phyloP scores from a whole-genome alignment of 805 yeast genomes.

The Candida pseudoglaebosa region DNA sequence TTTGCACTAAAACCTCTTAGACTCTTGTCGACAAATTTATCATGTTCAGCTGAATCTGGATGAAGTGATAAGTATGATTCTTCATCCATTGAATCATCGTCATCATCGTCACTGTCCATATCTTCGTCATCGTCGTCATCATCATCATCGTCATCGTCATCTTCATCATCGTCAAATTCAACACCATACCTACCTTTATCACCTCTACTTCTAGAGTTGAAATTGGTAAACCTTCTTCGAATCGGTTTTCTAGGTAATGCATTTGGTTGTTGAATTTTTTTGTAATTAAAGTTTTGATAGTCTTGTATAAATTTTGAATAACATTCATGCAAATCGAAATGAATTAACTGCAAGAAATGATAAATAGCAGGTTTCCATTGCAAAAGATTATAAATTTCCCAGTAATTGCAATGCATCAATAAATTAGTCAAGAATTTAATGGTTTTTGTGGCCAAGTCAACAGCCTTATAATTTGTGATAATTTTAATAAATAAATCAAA shows the following conservation, averaged over 20 bases:
- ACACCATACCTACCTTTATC: slow-evolving; percentile 1
- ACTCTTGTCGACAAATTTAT: slow-evolving; percentile 17
- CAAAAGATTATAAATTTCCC: slow-evolving; percentile 41
- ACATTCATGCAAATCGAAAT: slow-evolving; percentile 39
- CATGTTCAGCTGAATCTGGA: slow-evolving; percentile 20
- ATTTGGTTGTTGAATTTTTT: slow-evolving; percentile 16
- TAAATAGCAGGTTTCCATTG: slow-evolving; percentile 41
- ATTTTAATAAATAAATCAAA: slow-evolving; percentile 36
- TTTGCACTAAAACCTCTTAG: slow-evolving; percentile 14
- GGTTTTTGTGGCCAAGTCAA: slow-evolving; percentile 30
- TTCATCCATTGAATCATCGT: slow-evolving; percentile 6
- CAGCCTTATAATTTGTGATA: slow-evolving; percentile 25
- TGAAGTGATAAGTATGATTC: slow-evolving; percentile 12
- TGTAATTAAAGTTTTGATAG: slow-evolving; percentile 25
- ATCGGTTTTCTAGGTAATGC: slow-evolving; percentile 11
- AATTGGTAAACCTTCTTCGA: slow-evolving; percentile 1
- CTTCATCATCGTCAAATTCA: slow-evolving; percentile 1
- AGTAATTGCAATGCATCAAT: slow-evolving; percentile 36
- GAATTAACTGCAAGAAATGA: slow-evolving; percentile 35
- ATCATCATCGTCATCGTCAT: slow-evolving; percentile 2
- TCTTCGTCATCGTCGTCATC: slow-evolving; percentile 4
- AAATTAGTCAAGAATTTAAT: slow-evolving; percentile 36
- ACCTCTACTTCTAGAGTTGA: slow-evolving; percentile 7
- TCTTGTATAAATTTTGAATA: slow-evolving; percentile 31
- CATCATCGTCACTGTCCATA: slow-evolving; percentile 8